Base-by-base conservation (phyloP, 225 moss, liverwort and hornwort genomes). In the Climacium dendroides region DNA sequence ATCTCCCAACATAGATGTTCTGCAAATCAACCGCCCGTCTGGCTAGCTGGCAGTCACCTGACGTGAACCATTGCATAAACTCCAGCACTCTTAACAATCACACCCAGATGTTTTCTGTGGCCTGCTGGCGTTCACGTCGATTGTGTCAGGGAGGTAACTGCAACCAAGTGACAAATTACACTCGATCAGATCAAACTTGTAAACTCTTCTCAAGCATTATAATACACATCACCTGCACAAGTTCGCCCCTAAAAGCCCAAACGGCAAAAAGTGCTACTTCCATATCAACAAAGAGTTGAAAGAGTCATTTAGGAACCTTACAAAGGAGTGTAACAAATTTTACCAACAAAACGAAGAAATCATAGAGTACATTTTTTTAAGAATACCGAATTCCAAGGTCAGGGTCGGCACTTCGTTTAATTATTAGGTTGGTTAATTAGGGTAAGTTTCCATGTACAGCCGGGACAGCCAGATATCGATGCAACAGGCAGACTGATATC, bases 81-180 rank as follows among this genome's bases (percentile, higher is more conserved):
- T 52, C 57, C 84, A 71, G 55, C 71, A 83, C 60, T 47, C 54
- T 85, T 50, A 88, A 83, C 88, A 88, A 67, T 88, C 88, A 67
- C 88, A 88, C 17, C 94, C 96, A 85, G 95, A 96, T 81, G 96
- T 87, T 91, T 97, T 97, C 90, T 90, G 95, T 89, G 93, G 94
- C 93, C 98, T 98, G 86, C 89, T 93, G 77, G 94, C 89, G 78
- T 91, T 93, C 65, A 98, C 94, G 79, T 98, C 97, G 85, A 98
- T 95, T 58, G 97, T 98, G 84, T 97, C 98, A 22, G 96, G 98
- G 82, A 97, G 92, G 88, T 98, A 98, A 89, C 98, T 98, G 97
- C 89, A 90, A 86, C 65, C 87, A 94, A 32, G 86, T 76, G 85
- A 57, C 59, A 89, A 83, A 87, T 72, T 86, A 63, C 74, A 67